Conservation (phyloP, 2,329 filamentous ascomycete species). For the Xylaria sp. region DNA sequence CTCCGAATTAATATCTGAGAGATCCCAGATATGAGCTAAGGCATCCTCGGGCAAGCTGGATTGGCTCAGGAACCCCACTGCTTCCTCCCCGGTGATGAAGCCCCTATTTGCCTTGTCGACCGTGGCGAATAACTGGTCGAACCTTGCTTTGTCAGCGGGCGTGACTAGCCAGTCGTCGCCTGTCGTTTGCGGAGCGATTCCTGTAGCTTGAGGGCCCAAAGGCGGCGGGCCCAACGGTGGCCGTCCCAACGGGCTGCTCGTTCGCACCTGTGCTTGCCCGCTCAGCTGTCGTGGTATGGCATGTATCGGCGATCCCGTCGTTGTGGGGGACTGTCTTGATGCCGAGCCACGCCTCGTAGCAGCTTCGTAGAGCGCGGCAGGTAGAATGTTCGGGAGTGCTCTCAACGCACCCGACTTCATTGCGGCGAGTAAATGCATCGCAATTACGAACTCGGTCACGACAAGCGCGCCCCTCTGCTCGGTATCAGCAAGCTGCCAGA, state of each 20-base stretch:
- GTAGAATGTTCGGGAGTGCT: conserved; percentile 77
- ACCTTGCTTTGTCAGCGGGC: conserved; percentile 81
- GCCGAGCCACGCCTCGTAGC: conserved; percentile 68
- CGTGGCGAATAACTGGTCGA: conserved; percentile 82
- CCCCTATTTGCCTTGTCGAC: conserved; percentile 82
- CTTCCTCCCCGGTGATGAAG: conserved; percentile 90
- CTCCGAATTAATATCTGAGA: conserved; percentile 90
- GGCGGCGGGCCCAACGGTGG: conserved; percentile 50
- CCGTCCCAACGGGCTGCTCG: conserved; percentile 60
- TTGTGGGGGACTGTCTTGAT: conserved; percentile 53
- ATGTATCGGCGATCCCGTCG: conserved; percentile 59
- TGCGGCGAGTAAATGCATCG: conserved; percentile 94
- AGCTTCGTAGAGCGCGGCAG: conserved; percentile 86
- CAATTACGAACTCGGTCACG: conserved; percentile 91
- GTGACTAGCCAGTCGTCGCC: conserved; percentile 80
- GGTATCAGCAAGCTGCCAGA: conserved; percentile 94
- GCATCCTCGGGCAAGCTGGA: conserved; percentile 86
- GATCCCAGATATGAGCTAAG: conserved; percentile 94
- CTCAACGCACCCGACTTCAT: conserved; percentile 84
- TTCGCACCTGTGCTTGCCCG: conserved; percentile 66
- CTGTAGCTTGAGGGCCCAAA: conserved; percentile 35
- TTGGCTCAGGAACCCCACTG: conserved; percentile 90
- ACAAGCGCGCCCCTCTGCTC: conserved; percentile 88
- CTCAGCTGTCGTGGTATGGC: conserved; percentile 84
- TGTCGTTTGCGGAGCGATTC: conserved; percentile 41